Conservation (phyloP, 2,329 filamentous ascomycete species). For the Cladosporium cucumerinum region DNA sequence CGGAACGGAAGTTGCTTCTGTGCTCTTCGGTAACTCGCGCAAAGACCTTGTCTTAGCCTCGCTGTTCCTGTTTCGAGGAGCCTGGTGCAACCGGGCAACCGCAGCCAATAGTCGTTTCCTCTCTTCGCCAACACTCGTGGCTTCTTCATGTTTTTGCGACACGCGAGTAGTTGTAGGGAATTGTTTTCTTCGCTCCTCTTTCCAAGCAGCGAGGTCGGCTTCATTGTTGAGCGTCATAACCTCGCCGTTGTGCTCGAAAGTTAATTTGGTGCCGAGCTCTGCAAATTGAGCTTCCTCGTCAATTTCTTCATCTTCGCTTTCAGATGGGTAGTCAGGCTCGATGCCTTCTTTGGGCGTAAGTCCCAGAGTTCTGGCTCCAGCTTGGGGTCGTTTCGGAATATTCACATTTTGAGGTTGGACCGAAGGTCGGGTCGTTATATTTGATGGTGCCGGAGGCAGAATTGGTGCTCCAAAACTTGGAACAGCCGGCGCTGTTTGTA, state of each 20-base stretch:
- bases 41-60: constrained; percentile 1
- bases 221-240: constrained; percentile 52
- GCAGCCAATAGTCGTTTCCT: constrained; percentile 34
- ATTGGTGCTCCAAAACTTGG: constrained; percentile 32
- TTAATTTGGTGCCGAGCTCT: constrained; percentile 33
- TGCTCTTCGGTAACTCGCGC: neutral
- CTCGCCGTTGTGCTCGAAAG: constrained; percentile 56
- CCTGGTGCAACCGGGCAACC: constrained; percentile 2
- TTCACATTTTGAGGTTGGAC: neutral
- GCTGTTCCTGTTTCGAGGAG: constrained; percentile 3
- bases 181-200: constrained; percentile 73
- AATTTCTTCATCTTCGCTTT: constrained; percentile 51
- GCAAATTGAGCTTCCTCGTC: constrained; percentile 62
- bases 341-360: constrained; percentile 12
- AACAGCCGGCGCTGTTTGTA: constrained; percentile 30
- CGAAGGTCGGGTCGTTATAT: constrained; percentile 11
- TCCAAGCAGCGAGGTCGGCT: constrained; percentile 73
- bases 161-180: constrained; percentile 75
- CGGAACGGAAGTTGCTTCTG: neutral
- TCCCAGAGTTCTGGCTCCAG: neutral
- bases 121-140: constrained; percentile 30
- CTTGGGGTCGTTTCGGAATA: neutral
- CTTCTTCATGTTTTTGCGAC: constrained; percentile 49
- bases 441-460: constrained; percentile 19
- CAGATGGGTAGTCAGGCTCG: neutral